Percentiles rank a stretch among this genome's conserved stretches.
These are phyloP conservation scores for Cornus florida DNA, from an alignment of 148 eudicot species.

Conservation along the genomic window DNA sequence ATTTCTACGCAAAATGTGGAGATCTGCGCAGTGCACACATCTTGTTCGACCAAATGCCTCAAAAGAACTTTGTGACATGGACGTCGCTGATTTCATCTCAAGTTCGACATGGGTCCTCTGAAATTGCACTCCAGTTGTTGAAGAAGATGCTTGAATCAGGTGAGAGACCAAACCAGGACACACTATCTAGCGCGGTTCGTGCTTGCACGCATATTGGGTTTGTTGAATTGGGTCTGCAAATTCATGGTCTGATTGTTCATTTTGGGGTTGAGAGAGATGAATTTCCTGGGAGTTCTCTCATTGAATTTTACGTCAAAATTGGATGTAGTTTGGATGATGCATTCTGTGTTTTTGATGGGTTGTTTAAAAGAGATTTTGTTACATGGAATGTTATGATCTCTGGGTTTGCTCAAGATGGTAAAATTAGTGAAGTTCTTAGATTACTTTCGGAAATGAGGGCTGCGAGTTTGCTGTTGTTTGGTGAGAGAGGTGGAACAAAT, in stretches of 20 bases:
- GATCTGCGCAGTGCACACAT: slow-evolving; percentile 14
- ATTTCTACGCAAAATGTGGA: slow-evolving; percentile 7
- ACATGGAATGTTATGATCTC: slow-evolving; percentile 25
- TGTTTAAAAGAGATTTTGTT: slow-evolving; percentile 12
- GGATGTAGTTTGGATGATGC: slow-evolving; percentile 11
- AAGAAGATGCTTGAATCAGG: slow-evolving; percentile 12
- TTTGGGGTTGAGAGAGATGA: slow-evolving; percentile 20
- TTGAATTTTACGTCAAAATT: slow-evolving; percentile 15
- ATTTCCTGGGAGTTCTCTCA: slow-evolving; percentile 22
- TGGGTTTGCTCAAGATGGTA: slow-evolving; percentile 16
- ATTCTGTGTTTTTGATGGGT: slow-evolving; percentile 20
- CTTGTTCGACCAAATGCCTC: slow-evolving; percentile 22
- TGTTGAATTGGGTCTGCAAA: slow-evolving; percentile 16
- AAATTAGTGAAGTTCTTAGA: slow-evolving; percentile 7
- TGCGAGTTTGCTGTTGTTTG: slow-evolving; percentile 15
- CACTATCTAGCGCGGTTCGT: slow-evolving; percentile 14
- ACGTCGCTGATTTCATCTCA: slow-evolving; percentile 18
- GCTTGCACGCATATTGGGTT: slow-evolving; percentile 12
- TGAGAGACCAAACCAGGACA: slow-evolving; percentile 23
- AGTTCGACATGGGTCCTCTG: slow-evolving; percentile 12
- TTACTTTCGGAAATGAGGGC: slow-evolving; percentile 13
- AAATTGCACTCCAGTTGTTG: slow-evolving; percentile 12
- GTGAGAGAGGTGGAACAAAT: slow-evolving; percentile 15
- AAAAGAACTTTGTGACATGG: slow-evolving; percentile 18
- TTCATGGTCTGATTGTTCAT: slow-evolving; percentile 16